These are phyloP conservation scores for Mycena leptocephala DNA, from an alignment of 768 basidiomycete genomes.

Conservation along the genomic window DNA sequence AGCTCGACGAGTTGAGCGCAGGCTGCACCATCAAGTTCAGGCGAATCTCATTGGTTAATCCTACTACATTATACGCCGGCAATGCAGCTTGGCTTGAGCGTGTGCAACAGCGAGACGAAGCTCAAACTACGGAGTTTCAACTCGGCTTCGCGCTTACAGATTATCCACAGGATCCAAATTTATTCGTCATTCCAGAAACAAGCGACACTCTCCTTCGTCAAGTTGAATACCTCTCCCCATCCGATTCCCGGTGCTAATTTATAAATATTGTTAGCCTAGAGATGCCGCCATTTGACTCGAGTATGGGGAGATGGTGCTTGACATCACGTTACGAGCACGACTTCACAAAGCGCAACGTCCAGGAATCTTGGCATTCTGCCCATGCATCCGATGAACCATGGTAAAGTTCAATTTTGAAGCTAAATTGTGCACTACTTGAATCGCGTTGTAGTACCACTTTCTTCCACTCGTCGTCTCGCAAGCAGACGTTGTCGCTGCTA, in stretches of 20 bases:
- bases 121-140: not conserved
- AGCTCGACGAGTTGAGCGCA: constrained; percentile 75
- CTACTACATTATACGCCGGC: constrained; percentile 45
- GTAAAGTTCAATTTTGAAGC: constrained; percentile 48
- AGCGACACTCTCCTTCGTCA: constrained; percentile 64
- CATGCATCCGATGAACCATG: constrained; percentile 75
- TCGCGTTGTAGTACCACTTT: constrained; percentile 60
- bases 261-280: constrained; percentile 69
- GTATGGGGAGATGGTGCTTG: constrained; percentile 70
- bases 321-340: constrained; percentile 68
- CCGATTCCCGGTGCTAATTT: too few relatives aligned
- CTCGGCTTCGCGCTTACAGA: constrained; percentile 23
- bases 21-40: constrained; percentile 70
- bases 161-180: constrained; percentile 50
- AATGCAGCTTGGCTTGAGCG: constrained; percentile 50
- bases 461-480: constrained; percentile 63
- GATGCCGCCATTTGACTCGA: constrained; percentile 77
- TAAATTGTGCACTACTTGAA: too few relatives aligned
- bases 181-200: constrained; percentile 46
- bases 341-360: constrained; percentile 49
- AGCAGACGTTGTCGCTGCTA: constrained; percentile 55
- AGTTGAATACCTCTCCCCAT: too few relatives aligned
- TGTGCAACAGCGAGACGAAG: constrained; percentile 13
- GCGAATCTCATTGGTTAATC: constrained; percentile 61
- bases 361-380: constrained; percentile 61